Base-by-base conservation (phyloP, 305 asterid species). In the Fraxinus baroniana region DNA sequence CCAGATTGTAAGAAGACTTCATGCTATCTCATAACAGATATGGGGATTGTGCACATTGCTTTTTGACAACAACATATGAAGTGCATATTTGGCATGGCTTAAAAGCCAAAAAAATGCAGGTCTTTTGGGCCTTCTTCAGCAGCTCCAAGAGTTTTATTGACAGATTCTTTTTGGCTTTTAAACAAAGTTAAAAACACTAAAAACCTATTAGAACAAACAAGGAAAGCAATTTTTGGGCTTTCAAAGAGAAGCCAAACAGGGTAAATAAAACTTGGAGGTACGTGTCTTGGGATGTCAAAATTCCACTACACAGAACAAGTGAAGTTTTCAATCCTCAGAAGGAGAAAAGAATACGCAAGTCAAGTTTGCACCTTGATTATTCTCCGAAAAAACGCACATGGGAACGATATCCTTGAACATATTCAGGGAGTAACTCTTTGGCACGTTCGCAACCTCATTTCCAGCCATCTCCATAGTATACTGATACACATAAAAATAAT, bases 341-440 rank as follows among this genome's bases (percentile, higher is more conserved):
- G 74, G 57, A 78, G 28, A 20, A 10, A 68, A 15, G 60, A 66
- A 73, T 12, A 76, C 24, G 28, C 44, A 74, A 57, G 78, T 30
- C 57, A 70, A 41, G 82, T 46, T 24, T 57, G 81, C 80, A 86
- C 92, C 92, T 84, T 86, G 90, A 83, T 52, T 82, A 79, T 89
- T 28, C 82, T 89, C 90, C 0, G 90, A 83, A 80, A 89, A 86
- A 52, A 89, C 76, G 80, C 83, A 85, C 92, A 89, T 89, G 4
- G 92, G 92, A 52, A 89, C 89, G 79, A 89, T 84, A 78, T 89
- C 92, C 79, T 87, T 86, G 83, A 83, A 89, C 90, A 89, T 89
- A 78, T 89, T 84, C 83, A 89, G 74, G 1, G 91, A 87, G 87
- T 85, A 87, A 79, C 89, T 84, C 76, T 87, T 89, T 18, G 90